Conservation (phyloP, 2,329 filamentous ascomycete species). For the Ophiosphaerella narmari region DNA sequence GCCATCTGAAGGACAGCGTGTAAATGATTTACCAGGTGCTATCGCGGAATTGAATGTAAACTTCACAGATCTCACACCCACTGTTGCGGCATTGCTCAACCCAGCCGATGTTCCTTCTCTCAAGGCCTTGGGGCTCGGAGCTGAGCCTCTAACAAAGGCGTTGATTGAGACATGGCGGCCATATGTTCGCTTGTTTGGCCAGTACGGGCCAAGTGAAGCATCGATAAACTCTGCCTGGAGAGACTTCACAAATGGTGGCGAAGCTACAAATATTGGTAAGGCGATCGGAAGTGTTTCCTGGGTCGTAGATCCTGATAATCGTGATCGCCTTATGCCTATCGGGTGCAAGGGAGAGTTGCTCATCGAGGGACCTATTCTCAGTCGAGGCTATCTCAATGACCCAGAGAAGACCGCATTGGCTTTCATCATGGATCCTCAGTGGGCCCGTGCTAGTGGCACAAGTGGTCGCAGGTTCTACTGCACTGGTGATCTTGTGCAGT, state of each 20-base stretch:
- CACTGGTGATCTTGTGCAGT: slow-evolving; percentile 41
- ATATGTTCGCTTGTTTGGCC: slow-evolving; percentile 29
- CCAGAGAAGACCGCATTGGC: slow-evolving; percentile 34
- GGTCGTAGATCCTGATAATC: slow-evolving; percentile 41
- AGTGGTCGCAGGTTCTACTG: slow-evolving; percentile 35
- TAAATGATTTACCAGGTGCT: slow-evolving; percentile 57
- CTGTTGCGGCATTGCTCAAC: slow-evolving; percentile 57
- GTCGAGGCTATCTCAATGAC: slow-evolving; percentile 42
- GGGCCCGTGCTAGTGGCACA: slow-evolving; percentile 24
- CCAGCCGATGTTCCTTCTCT: slow-evolving; percentile 52
- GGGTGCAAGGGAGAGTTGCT: slow-evolving; percentile 42
- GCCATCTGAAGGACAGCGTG: slow-evolving; percentile 59
- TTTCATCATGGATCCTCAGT: slow-evolving; percentile 36
- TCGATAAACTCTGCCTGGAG: slow-evolving; percentile 40
- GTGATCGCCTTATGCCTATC: slow-evolving; percentile 38
- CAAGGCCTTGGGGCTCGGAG: slow-evolving; percentile 50
- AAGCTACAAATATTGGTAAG: slow-evolving; percentile 40
- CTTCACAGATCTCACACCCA: slow-evolving; percentile 60
- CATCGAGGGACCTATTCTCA: slow-evolving; percentile 42
- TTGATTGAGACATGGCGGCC: slow-evolving; percentile 34
- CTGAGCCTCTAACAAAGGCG: slow-evolving; percentile 48
- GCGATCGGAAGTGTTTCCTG: slow-evolving; percentile 37
- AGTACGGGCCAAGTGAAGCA: slow-evolving; percentile 41
- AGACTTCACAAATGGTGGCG: slow-evolving; percentile 34
- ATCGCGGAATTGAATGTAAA: slow-evolving; percentile 34